phyloP scores from a whole-genome alignment of 129 eudicot species.

The sunflower (Helianthus annuus) region DNA sequence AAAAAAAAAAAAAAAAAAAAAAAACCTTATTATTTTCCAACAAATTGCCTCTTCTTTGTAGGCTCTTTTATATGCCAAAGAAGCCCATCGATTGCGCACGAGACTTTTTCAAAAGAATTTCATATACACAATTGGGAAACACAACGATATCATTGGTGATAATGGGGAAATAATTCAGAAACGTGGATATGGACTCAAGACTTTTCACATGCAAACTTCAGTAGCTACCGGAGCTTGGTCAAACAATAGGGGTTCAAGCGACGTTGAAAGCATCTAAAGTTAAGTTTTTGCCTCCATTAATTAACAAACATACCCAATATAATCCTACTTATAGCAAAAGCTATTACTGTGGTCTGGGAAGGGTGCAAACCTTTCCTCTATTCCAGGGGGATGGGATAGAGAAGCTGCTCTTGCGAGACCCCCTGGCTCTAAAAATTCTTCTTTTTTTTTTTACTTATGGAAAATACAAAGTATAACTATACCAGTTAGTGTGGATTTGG shows the following conservation, averaged over 20 bases:
- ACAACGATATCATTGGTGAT: constrained; percentile 37
- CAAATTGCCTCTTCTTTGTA: constrained; percentile 23
- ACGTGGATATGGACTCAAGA: constrained; percentile 40
- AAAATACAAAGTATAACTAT: no score
- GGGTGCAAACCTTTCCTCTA: no score
- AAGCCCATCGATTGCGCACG: constrained; percentile 71
- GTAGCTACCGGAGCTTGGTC: constrained; percentile 55
- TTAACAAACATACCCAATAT: no score
- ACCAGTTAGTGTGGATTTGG: no score
- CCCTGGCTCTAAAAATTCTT: no score
- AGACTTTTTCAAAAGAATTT: constrained; percentile 65
- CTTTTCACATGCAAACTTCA: constrained; percentile 43
- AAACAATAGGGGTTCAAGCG: constrained; percentile 29
- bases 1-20: no score
- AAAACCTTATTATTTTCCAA: constrained; percentile 11
- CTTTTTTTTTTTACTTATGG: no score
- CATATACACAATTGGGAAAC: constrained; percentile 51
- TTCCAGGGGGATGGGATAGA: no score
- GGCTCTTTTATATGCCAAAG: constrained; percentile 90
- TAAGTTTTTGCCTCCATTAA: background rate
- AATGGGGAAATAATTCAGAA: constrained; percentile 50
- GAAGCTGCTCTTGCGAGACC: no score
- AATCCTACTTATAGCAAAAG: no score
- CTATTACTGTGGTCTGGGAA: no score
- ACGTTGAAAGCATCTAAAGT: constrained; percentile 34